Evolutionary conservation across 352 stramenopile genomes (phyloP).

Genomic region (Blastocystis sp.): DNA sequence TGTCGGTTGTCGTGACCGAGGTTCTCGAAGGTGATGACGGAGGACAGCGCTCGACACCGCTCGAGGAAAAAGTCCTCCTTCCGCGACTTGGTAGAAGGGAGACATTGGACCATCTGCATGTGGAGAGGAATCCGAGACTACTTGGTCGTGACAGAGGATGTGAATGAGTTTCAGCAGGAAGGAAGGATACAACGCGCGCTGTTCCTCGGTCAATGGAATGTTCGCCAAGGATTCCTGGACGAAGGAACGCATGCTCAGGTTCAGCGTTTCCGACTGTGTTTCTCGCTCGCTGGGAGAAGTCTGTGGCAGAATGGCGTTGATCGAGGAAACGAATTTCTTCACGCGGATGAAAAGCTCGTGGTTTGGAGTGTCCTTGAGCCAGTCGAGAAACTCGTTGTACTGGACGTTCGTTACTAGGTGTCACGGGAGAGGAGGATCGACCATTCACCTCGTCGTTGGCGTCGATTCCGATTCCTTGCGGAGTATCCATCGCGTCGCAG

Average conservation of each 20-base stretch:
- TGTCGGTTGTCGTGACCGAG: conserved; percentile 47
- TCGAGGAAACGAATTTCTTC: conserved; percentile 3
- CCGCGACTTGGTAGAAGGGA: not conserved
- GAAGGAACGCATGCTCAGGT: not conserved
- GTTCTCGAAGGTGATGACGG: conserved; percentile 39
- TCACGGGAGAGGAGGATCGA: not conserved
- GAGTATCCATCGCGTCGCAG: not conserved
- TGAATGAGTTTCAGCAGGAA: conserved; percentile 22
- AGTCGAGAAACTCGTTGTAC: conserved; percentile 37
- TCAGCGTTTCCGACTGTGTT: not conserved
- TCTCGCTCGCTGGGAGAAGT: not conserved
- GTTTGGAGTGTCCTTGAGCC: not conserved
- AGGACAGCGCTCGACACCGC: conserved; percentile 4
- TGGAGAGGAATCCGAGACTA: not conserved
- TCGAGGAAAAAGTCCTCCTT: conserved; percentile 23
- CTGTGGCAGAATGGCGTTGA: conserved; percentile 13
- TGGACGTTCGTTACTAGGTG: not conserved
- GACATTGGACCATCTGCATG: conserved; percentile 6
- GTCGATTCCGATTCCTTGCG: conserved; percentile 29
- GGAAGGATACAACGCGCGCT: not conserved
- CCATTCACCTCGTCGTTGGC: conserved; percentile 37
- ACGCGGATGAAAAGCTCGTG: conserved; percentile 28
- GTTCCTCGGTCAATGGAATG: not conserved
- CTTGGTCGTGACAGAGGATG: conserved; percentile 6
- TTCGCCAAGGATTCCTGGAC: not conserved